Evolutionary conservation across 2,329 filamentous ascomycete species (phyloP).

Genomic region (Monilinia vaccinii-corymbosi): DNA sequence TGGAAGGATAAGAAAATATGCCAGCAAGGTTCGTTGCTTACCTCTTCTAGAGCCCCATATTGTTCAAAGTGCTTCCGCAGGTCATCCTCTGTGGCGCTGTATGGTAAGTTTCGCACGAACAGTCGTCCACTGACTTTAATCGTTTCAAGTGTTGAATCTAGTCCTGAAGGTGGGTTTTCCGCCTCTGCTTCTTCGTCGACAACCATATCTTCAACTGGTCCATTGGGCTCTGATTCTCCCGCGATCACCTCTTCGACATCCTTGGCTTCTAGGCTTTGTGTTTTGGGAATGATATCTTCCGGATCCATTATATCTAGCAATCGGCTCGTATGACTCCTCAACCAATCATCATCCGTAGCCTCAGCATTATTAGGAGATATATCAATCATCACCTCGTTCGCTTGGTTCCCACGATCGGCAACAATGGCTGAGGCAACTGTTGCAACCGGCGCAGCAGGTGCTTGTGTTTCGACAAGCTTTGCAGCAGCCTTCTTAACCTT

Average conservation of each 20-base stretch:
- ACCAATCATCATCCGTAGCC: slow-evolving; percentile 66
- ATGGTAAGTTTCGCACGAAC: slow-evolving; percentile 84
- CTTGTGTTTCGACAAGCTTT: slow-evolving; percentile 3
- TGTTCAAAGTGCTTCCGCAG: slow-evolving; percentile 61
- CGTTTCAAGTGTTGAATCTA: slow-evolving; percentile 40
- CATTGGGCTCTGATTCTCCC: slow-evolving; percentile 9
- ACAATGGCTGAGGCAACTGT: slow-evolving; percentile 6
- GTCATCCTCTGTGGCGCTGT: slow-evolving; percentile 68
- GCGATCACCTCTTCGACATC: slow-evolving; percentile 13
- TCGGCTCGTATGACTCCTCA: slow-evolving; percentile 79
- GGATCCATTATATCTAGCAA: slow-evolving; percentile 71
- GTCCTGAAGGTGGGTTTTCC: slow-evolving; percentile 23
- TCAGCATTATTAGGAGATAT: slow-evolving; percentile 11
- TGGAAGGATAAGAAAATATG: slow-evolving; percentile 14
- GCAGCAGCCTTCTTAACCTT: slow-evolving; percentile 34
- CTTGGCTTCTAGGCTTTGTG: slow-evolving; percentile 13
- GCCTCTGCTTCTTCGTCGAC: slow-evolving; percentile 18
- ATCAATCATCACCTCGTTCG: slow-evolving; percentile 8
- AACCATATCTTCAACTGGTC: slow-evolving; percentile 10
- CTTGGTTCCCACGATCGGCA: slow-evolving; percentile 19
- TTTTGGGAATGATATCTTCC: slow-evolving; percentile 24
- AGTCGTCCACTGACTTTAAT: slow-evolving; percentile 68
- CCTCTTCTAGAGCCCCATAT: slow-evolving; percentile 78
- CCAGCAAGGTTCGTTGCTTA: slow-evolving; percentile 41
- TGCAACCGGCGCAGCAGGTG: background rate